Conservation (phyloP, 2,329 filamentous ascomycete genomes). For the Aspergillus hiratsukae region DNA sequence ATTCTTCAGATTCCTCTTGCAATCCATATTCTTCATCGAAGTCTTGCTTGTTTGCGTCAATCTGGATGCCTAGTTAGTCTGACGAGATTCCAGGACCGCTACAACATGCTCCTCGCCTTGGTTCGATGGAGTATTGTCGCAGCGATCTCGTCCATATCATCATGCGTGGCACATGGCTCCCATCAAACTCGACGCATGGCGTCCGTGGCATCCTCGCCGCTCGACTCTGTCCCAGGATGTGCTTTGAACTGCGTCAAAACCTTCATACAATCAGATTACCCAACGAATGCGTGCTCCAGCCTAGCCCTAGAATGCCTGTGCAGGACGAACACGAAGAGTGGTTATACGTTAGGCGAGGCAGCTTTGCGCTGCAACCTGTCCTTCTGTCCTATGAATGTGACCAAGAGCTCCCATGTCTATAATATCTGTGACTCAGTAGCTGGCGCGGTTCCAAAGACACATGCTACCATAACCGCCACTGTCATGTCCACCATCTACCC, state of each 20-base stretch:
- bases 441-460: conserved; percentile 31
- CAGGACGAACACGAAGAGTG: conserved; percentile 52
- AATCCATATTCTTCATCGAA: neutral
- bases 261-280: conserved; percentile 61
- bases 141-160: conserved; percentile 18
- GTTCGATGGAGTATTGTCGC: conserved; percentile 23
- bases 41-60: neutral
- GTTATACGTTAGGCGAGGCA: conserved; percentile 68
- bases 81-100: conserved; percentile 16
- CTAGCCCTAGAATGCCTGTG: conserved; percentile 62
- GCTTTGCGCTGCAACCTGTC: conserved; percentile 63
- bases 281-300: conserved; percentile 45
- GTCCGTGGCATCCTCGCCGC: conserved; percentile 24
- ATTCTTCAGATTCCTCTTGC: neutral
- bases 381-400: conserved; percentile 49
- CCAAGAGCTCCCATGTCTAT: conserved; percentile 43
- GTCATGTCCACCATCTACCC: conserved; percentile 16
- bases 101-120: conserved; percentile 33
- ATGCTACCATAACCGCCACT: conserved; percentile 36
- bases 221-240: conserved; percentile 53
- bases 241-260: conserved; percentile 58
- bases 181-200: conserved; percentile 12
- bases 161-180: conserved; percentile 20
- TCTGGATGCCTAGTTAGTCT: conserved; percentile 5
- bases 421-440: conserved; percentile 52